Percentiles rank a stretch among this genome's conserved stretches.
These are phyloP conservation scores for Dothideomycetes sp. DNA, from an alignment of 2,329 filamentous ascomycete species.

Conservation along the genomic window DNA sequence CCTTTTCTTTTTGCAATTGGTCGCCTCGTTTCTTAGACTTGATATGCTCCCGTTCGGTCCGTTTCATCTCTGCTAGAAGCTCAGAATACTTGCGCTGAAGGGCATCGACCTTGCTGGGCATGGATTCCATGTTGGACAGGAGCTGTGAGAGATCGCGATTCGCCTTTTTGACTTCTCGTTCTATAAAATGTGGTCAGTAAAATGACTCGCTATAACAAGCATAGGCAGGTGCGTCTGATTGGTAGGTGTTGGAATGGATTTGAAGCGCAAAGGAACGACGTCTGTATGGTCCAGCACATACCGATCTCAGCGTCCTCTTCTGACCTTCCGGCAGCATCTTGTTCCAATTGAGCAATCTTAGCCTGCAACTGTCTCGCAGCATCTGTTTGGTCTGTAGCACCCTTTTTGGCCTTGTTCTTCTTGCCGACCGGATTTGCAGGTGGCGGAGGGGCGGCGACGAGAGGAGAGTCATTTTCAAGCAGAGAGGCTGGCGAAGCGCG, in stretches of 20 bases:
- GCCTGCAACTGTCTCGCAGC: slow-evolving; percentile 84
- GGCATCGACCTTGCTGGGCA: slow-evolving; percentile 81
- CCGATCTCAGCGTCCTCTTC: slow-evolving; percentile 94
- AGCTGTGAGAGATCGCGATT: slow-evolving; percentile 82
- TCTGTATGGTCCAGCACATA: slow-evolving; percentile 34
- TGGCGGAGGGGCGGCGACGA: slow-evolving; percentile 23
- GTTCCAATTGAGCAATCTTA: slow-evolving; percentile 90
- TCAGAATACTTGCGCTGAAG: slow-evolving; percentile 87
- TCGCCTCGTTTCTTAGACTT: slow-evolving; percentile 96
- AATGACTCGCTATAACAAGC: background rate
- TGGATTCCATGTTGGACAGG: slow-evolving; percentile 77
- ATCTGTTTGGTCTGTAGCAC: slow-evolving; percentile 62
- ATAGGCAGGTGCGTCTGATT: no score
- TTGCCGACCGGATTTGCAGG: slow-evolving; percentile 45
- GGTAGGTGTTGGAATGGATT: background rate
- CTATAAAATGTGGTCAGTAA: slow-evolving; percentile 35
- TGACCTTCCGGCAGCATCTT: slow-evolving; percentile 85
- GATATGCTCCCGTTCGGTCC: slow-evolving; percentile 81
- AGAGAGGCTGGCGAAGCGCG: slow-evolving; percentile 17
- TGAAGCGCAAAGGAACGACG: background rate
- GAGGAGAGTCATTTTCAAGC: slow-evolving; percentile 14
- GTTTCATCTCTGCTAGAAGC: slow-evolving; percentile 87
- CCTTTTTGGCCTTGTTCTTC: slow-evolving; percentile 78
- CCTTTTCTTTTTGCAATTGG: slow-evolving; percentile 91
- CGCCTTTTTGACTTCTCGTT: slow-evolving; percentile 87